A percentile compares a stretch with the other conserved stretches of the same genome.
Evolutionary conservation across 2,329 filamentous ascomycete species (phyloP).

Genomic region (Alternaria rosae): DNA sequence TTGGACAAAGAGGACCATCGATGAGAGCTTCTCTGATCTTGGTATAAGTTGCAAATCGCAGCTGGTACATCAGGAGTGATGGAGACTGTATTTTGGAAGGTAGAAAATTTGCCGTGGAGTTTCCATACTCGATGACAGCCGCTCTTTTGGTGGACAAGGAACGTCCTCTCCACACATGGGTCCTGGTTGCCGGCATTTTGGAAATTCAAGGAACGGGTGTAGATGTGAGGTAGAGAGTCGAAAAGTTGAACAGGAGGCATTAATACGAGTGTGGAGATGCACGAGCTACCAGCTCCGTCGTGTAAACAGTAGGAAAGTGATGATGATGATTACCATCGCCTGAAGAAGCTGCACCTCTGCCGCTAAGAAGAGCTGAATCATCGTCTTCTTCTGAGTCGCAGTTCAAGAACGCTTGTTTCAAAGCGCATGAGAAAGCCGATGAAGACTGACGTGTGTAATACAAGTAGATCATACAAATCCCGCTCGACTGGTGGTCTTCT

Average conservation of each 20-base stretch:
- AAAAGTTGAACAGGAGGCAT: rapidly evolving
- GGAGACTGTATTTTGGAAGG: too few species aligned
- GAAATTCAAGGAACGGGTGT: background rate
- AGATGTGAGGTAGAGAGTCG: background rate
- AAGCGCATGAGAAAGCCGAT: too few species aligned
- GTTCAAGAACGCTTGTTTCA: background rate
- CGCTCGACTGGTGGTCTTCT: too few species aligned
- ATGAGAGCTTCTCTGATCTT: background rate
- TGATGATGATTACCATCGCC: background rate
- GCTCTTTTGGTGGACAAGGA: background rate
- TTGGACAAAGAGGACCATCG: background rate
- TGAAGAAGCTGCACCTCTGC: background rate
- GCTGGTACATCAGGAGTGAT: background rate
- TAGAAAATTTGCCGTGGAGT: background rate
- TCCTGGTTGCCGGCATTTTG: rapidly evolving
- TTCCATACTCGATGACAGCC: too few species aligned
- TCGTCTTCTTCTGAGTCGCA: background rate
- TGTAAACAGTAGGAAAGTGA: background rate
- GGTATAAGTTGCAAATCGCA: background rate
- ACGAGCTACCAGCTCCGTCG: background rate
- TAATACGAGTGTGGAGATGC: background rate
- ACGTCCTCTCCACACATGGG: background rate
- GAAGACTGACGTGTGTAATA: too few species aligned
- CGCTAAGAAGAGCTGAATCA: background rate
- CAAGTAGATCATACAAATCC: too few species aligned